Percentiles rank a stretch among this genome's conserved stretches.
Evolutionary conservation across 805 yeast genomes (phyloP).

Genomic region (Myxozyma geophila): DNA sequence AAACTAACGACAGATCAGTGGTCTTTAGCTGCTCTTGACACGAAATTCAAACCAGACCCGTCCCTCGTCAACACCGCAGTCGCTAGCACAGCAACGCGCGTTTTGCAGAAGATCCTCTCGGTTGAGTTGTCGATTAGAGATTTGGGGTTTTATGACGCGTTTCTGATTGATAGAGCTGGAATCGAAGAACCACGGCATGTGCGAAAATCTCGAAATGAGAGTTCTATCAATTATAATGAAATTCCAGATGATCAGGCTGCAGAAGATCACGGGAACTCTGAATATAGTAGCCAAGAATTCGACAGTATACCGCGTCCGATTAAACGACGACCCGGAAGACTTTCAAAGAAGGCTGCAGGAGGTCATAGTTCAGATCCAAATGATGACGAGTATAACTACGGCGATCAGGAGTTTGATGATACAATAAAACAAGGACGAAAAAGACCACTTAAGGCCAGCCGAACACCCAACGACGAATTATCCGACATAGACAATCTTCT

Average conservation of each 20-base stretch:
- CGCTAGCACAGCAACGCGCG: constrained; percentile 10
- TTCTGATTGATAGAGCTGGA: constrained; percentile 8
- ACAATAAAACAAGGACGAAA: background rate
- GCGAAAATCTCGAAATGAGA: background rate
- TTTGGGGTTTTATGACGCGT: constrained; percentile 20
- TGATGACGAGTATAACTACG: background rate
- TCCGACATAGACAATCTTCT: background rate
- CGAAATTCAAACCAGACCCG: background rate
- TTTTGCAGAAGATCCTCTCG: constrained; percentile 15
- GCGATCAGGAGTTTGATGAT: too few relatives aligned
- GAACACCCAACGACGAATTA: background rate
- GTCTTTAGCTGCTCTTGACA: background rate
- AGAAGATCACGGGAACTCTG: background rate
- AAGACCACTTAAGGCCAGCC: background rate
- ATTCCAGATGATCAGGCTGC: background rate
- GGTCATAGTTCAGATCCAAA: background rate
- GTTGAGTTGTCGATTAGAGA: constrained; percentile 22
- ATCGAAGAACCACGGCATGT: background rate
- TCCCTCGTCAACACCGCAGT: constrained; percentile 12
- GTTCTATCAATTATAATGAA: background rate
- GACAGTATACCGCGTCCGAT: too few relatives aligned
- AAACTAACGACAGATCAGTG: background rate
- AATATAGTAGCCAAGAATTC: too few relatives aligned
- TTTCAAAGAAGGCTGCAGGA: background rate
- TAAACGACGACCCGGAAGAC: too few relatives aligned